Base-by-base conservation (phyloP, 2,329 filamentous ascomycete species). In the Alternaria sp. region DNA sequence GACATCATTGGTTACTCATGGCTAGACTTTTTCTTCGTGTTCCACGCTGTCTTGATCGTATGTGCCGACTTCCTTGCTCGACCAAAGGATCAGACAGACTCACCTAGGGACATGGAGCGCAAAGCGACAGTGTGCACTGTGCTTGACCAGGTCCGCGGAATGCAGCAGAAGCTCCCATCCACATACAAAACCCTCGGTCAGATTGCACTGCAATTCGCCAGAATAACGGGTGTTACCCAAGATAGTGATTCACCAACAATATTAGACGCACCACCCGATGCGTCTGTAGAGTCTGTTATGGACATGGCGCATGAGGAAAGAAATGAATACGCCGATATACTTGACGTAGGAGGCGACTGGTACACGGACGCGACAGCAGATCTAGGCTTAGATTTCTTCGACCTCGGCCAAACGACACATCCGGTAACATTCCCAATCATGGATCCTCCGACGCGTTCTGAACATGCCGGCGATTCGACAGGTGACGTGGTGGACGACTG, bases 41-140 rank as follows among this genome's bases (percentile, higher is more conserved):
- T 68, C 33, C 68, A 73, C n/a, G 64, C 64, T 1, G 48, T 72
- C 2, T 24, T 73, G 5, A 68, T 73, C 5, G 62, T 71, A 13
- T 72, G 71, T 37, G 63, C 66, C 14, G 69, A 72, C 46, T 72
- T 72, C 26, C 67, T 72, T 28, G 68, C 66, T 3, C 67, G 70
- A 14, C 67, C 69, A 3, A 63, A 53, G 36, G 58, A 54, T 4
- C 63, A 67, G 23, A 40, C 17, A 3, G 67, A 71, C 24, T 66
- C 67, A 7, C 36, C 49, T 3, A 67, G 60, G 37, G 70, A 72
- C 50, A 36, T 44, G 3, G 61, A 68, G 51, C 60, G 71, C 14
- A 73, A 72, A 40, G 52, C 54, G 21, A 63, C 59, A 23, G 68
- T 72, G 42, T 56, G 62, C 24, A 49, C 53, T 24, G 64, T 71